Base-by-base conservation (phyloP, 177 flowering plant species). In the Tripterygium wilfordii region DNA sequence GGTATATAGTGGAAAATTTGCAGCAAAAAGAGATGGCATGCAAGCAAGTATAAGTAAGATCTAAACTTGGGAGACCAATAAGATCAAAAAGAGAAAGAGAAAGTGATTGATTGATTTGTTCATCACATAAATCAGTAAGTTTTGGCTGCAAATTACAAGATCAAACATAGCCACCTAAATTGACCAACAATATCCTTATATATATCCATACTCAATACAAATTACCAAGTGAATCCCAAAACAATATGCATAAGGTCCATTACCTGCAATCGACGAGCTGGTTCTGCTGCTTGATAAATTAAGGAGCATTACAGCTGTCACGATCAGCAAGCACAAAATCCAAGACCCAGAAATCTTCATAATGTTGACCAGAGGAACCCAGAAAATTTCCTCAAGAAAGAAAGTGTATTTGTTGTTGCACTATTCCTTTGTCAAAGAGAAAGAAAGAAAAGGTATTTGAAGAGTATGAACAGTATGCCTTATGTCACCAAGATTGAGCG, bases 321-420 rank as follows among this genome's bases (percentile, higher is more conserved):
- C 70, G 32, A 49, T 31, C 53, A 64, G 42, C 41, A 60, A 28
- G 48, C 63, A 24, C 61, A 67, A 49, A 42, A 59, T 44, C 59
- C 55, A 60, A 20, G 57, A 16, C 18, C 63, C 62, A 58, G 58
- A 61, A 32, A 31, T 31, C 70, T 37, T 66, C 68, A 60, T 66
- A 12, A 38, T 18, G 42, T 18, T 3, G 9, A 38, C 19, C 17
- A n/a, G 3, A 16, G 20, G 36, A 9, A n/a, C 36, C 13, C 13
- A 39, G 0, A 32, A 2, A n/a, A 1, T 32, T 12, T 39, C 10
- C 29, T 6, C n/a, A 12, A 19, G 14, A 28, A 15, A 36, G 20
- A 14, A 15, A 42, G 29, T n/a, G n/a, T n/a, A n/a, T n/a, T n/a
- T n/a, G n/a, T n/a, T n/a, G n/a, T n/a, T n/a, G n/a, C n/a, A n/a